phyloP scores from a whole-genome alignment of 352 stramenopile species.

The Pythium biforme region DNA sequence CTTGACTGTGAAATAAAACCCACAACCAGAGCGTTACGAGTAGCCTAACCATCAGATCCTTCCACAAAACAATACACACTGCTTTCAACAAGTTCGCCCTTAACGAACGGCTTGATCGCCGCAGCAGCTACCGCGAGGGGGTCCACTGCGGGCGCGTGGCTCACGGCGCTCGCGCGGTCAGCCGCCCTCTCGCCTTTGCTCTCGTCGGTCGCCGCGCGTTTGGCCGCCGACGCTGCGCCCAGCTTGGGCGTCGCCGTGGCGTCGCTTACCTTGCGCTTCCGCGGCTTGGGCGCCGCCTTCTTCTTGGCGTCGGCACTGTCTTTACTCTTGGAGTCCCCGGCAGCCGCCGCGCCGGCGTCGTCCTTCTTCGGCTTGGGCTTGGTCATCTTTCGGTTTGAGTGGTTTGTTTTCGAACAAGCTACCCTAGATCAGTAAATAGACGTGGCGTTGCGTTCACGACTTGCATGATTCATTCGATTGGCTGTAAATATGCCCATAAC shows the following conservation, averaged over 20 bases:
- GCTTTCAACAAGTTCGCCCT: slow-evolving; percentile 76
- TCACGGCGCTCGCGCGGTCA: slow-evolving; percentile 10
- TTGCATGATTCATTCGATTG: neutral
- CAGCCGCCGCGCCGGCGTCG: slow-evolving; percentile 4
- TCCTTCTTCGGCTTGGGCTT: slow-evolving; percentile 28
- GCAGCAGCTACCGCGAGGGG: slow-evolving; percentile 3
- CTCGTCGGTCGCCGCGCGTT: slow-evolving; percentile 33
- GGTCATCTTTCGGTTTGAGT: no score
- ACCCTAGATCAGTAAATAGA: neutral
- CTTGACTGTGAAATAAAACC: slow-evolving; percentile 58
- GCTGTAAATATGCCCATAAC: neutral
- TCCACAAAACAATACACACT: slow-evolving; percentile 45
- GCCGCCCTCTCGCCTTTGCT: slow-evolving; percentile 15
- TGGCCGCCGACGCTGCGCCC: slow-evolving; percentile 32
- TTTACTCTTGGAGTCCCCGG: slow-evolving; percentile 16
- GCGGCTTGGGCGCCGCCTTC: slow-evolving; percentile 64
- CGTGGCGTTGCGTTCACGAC: neutral
- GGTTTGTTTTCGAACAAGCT: neutral
- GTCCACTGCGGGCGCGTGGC: slow-evolving; percentile 12
- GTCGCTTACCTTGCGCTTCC: slow-evolving; percentile 77
- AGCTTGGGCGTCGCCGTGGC: slow-evolving; percentile 36
- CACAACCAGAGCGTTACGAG: neutral
- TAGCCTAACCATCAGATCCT: neutral
- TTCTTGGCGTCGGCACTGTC: slow-evolving; percentile 46
- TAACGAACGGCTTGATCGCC: slow-evolving; percentile 69